Evolutionary conservation across 768 basidiomycete genomes (phyloP), one percentile per base, ranked within the genome.

Genomic region (Antrodiella citrinella): DNA sequence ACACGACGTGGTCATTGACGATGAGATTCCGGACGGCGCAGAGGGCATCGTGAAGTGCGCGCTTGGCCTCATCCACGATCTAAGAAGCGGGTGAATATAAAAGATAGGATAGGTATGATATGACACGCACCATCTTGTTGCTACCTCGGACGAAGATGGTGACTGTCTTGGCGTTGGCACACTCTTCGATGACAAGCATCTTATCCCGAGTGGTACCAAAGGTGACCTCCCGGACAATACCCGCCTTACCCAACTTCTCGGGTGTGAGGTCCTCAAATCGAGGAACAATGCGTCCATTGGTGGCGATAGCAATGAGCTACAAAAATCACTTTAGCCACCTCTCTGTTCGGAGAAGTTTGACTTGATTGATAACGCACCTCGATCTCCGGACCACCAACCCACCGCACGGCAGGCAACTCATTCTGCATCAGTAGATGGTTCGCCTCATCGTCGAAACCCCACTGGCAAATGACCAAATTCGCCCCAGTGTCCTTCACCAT

Each of bases 361-460:
- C 25, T 23, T 10, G 13, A 11, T 24, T 47, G 59, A 21, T 26
- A 13, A 54, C 63, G 11, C 48, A 93, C 92, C 83, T 99, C 96
- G 55, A 99, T 99, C 66, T 99, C 96, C 3, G 96, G 96, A 20
- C 96, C 96, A 53, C 96, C 96, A 50, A 99, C 96, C 96, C 96
- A 98, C 64, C 96, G 79, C 24, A 98, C 95, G 23, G 96, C 90
- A 40, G 96, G 96, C 26, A 99, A 75, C 12, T 94, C 91, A 59
- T 97, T 98, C 73, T 96, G 93, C 91, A 98, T 92, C 56, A 99
- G 69, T 59, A 98, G 57, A 65, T 98, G 96, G 64, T 99, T 99
- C 41, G 96, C 96, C 70, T 99, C 96, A 62, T 99, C 96, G 64
- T 99, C 96, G 63, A 99, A 99, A 53, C 96, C 96, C 96, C 96